Percentiles rank a stretch among this genome's conserved stretches.
phyloP scores from a whole-genome alignment of 2,329 filamentous ascomycete species.

The Magnaporthiopsis poae region DNA sequence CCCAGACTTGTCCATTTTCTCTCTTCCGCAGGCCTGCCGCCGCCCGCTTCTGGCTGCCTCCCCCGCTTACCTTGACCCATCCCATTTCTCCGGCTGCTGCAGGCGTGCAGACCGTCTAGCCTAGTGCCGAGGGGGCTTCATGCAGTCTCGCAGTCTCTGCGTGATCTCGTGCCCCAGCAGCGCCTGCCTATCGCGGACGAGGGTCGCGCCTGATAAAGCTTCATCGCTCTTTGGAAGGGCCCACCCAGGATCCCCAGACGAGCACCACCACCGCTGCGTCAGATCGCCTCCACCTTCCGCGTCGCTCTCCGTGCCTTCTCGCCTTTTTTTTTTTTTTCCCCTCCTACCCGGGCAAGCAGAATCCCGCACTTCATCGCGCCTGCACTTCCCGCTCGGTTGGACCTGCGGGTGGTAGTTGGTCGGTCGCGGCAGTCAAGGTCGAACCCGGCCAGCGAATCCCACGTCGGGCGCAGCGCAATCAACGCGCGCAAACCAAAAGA shows the following conservation, averaged over 20 bases:
- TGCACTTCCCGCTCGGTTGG: neutral
- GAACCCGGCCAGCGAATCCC: too few species aligned
- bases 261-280: neutral
- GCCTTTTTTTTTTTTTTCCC: too few species aligned
- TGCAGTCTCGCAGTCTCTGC: conserved; percentile 2
- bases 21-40: too few species aligned
- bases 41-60: neutral
- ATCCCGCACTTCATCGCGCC: neutral
- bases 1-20: too few species aligned
- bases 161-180: conserved; percentile 5
- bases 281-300: neutral
- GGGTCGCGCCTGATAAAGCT: conserved; percentile 4
- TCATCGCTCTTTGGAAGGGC: neutral
- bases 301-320: conserved; percentile 2
- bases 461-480: neutral
- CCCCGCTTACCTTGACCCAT: neutral
- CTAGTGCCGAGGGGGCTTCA: neutral
- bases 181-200: conserved; percentile 2
- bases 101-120: neutral
- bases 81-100: neutral
- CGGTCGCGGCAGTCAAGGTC: neutral
- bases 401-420: neutral
- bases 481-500: neutral
- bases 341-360: neutral
- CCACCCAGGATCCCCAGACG: conserved; percentile 1